Evolutionary conservation across 2,329 filamentous ascomycete species (phyloP), one percentile per base, ranked within the genome.

Genomic region (Stachybotrys elegans): DNA sequence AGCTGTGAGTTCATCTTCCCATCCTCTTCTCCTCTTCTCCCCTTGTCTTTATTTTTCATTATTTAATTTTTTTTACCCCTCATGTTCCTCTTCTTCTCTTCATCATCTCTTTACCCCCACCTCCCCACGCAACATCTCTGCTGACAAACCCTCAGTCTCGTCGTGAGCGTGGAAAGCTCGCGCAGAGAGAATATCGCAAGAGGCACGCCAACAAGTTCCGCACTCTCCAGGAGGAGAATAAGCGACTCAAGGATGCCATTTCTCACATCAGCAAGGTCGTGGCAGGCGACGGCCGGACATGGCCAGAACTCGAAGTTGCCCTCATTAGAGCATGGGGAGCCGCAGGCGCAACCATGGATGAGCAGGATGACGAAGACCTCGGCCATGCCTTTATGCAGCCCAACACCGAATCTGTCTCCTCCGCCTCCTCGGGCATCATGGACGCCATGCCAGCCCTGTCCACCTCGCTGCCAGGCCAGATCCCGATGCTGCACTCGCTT

Each of bases 161-260:
- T 35, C 54, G 52, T 4, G 55, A 57, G 42, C 51, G 55, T 31
- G 56, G 55, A 31, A 54, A 50, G 41, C 34, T 54, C 22, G 55
- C 55, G 5, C 55, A 57, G 42, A 51, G 55, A 16, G 52, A 57
- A 20, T 57, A 57, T 41, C 51, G 55, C 11, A 57, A 57, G 19
- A 49, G 55, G 2, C 55, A 57, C 40, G 53, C 48, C 5, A 54
- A 52, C 21, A 54, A 44, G 23, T 57, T 57, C 25, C 49, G 51
- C 21, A 49, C 22, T 3, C 50, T 57, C n/a, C 50, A 57, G 34
- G 55, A 57, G 4, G 55, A 57, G 22, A 57, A 57, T 2, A 48
- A 48, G 35, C 48, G 46, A n/a, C 31, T 57, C 21, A 50, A 47
- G 23, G 45, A 57, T 31, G 55, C 54, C 5, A 46, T 57, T 19